Evolutionary conservation across 805 yeast genomes (phyloP).

Genomic region (Jamesozyma hellenica): DNA sequence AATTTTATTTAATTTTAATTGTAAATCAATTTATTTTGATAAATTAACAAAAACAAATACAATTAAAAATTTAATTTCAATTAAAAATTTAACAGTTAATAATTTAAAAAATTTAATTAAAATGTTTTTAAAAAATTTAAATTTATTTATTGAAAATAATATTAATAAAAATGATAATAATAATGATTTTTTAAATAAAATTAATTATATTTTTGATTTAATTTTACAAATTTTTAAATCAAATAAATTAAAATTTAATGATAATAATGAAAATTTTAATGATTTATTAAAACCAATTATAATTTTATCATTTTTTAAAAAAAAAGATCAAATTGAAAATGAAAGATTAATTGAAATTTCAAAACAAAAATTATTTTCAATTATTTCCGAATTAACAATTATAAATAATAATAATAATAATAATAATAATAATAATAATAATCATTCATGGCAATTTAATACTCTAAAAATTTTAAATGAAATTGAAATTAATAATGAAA

Average conservation of each 20-base stretch:
- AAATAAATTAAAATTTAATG: too few relatives aligned
- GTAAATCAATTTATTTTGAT: constrained; percentile 66
- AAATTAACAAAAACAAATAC: constrained; percentile 64
- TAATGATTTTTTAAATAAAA: constrained; percentile 9
- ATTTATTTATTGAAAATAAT: constrained; percentile 2
- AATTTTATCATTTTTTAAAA: constrained; percentile 25
- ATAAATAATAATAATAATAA: constrained; percentile 32
- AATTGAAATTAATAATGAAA: constrained; percentile 15
- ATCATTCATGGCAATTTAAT: constrained; percentile 45
- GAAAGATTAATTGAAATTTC: constrained; percentile 28
- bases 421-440: background rate
- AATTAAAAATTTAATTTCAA: constrained; percentile 35
- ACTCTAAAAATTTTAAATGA: constrained; percentile 35
- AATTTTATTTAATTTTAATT: constrained; percentile 34
- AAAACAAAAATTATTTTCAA: constrained; percentile 56
- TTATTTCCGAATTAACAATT: constrained; percentile 52
- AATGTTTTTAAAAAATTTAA: too few relatives aligned
- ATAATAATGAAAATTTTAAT: constrained; percentile 25
- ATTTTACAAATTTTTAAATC: constrained; percentile 44
- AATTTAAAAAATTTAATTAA: constrained; percentile 20
- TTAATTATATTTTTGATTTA: constrained; percentile 51
- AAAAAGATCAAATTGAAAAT: too few relatives aligned
- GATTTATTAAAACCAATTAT: constrained; percentile 26
- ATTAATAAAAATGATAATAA: background rate
- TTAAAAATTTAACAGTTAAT: constrained; percentile 8